Percentiles rank a stretch among this genome's conserved stretches.
These are phyloP conservation scores for Lathyrus aphaca DNA, from an alignment of 306 rosid species.

Conservation along the genomic window DNA sequence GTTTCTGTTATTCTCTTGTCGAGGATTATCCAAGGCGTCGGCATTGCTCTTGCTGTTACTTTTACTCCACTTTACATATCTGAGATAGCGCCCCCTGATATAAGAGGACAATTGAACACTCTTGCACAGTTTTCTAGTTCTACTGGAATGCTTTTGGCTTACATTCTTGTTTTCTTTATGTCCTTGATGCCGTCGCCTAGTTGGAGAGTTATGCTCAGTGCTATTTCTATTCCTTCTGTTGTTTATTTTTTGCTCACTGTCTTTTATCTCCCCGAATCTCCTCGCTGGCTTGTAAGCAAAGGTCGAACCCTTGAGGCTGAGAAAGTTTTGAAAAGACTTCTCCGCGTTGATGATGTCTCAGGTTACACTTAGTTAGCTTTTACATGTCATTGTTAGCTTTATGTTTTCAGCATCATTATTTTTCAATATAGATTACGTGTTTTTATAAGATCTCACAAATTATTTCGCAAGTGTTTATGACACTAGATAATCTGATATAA, in stretches of 20 bases:
- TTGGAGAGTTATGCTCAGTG: conserved; percentile 93
- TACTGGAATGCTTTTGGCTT: conserved; percentile 87
- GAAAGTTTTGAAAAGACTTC: conserved; percentile 71
- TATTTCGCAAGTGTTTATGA: too few relatives aligned
- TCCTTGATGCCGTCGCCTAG: conserved; percentile 61
- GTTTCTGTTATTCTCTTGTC: conserved; percentile 70
- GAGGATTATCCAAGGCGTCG: conserved; percentile 77
- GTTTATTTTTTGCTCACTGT: conserved; percentile 63
- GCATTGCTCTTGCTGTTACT: conserved; percentile 69
- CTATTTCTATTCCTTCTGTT: conserved; percentile 74
- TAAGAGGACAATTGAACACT: conserved; percentile 84
- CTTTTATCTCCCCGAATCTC: conserved; percentile 91
- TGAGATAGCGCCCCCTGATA: conserved; percentile 94
- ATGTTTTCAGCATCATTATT: background rate
- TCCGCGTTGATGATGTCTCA: conserved; percentile 79
- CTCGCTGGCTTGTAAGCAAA: conserved; percentile 96
- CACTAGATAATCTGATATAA: too few relatives aligned
- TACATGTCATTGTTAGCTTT: background rate
- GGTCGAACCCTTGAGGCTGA: conserved; percentile 84
- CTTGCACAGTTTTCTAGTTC: conserved; percentile 86
- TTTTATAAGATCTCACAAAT: too few relatives aligned
- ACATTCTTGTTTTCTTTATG: conserved; percentile 82
- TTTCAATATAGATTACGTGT: too few relatives aligned
- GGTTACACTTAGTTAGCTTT: conserved; percentile 52
- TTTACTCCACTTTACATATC: conserved; percentile 87